A percentile compares a stretch with the other conserved stretches of the same genome.
These are phyloP conservation scores for Coemansia sp. DNA, from an alignment of 192 early-diverging fungal species.

Conservation along the genomic window DNA sequence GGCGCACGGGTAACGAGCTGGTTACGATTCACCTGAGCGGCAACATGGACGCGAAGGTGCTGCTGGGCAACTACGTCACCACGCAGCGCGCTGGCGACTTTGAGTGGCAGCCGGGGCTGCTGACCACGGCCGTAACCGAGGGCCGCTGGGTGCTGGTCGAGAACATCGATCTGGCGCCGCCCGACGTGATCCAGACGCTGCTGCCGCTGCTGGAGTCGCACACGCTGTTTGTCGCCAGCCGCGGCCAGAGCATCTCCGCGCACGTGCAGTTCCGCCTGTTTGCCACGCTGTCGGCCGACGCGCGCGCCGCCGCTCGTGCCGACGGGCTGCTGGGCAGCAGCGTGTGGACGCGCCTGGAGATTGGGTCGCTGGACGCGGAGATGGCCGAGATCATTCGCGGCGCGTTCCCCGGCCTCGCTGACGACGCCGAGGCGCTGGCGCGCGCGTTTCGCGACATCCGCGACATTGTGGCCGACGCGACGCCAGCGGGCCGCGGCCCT, in stretches of 20 bases:
- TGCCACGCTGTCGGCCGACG: constrained; percentile 69
- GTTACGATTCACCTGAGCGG: constrained; percentile 94
- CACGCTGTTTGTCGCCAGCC: constrained; percentile 81
- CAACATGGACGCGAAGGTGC: constrained; percentile 91
- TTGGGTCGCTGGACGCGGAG: constrained; percentile 56
- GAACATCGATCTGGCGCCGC: constrained; percentile 93
- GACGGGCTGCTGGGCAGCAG: constrained; percentile 52
- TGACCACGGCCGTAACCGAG: constrained; percentile 82
- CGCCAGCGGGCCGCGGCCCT: constrained; percentile 45
- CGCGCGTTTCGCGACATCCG: constrained; percentile 47
- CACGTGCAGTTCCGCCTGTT: constrained; percentile 88
- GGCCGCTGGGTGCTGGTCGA: constrained; percentile 97
- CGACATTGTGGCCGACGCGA: constrained; percentile 39
- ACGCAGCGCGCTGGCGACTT: constrained; percentile 91
- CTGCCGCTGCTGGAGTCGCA: constrained; percentile 88
- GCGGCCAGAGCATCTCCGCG: constrained; percentile 82
- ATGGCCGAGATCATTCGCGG: constrained; percentile 24
- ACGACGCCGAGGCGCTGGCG: constrained; percentile 57
- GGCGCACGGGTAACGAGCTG: constrained; percentile 71
- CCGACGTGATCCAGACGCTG: constrained; percentile 87
- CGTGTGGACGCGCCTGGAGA: constrained; percentile 77
- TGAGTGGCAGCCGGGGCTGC: constrained; percentile 89
- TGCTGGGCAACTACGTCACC: constrained; percentile 93
- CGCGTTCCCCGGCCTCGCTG: constrained; percentile 40
- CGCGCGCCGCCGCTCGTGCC: constrained; percentile 37